Percentiles rank a stretch among this genome's conserved stretches.
Evolutionary conservation across 164 flowering plant genomes (phyloP).

Genomic region (Nymphaea colorata): DNA sequence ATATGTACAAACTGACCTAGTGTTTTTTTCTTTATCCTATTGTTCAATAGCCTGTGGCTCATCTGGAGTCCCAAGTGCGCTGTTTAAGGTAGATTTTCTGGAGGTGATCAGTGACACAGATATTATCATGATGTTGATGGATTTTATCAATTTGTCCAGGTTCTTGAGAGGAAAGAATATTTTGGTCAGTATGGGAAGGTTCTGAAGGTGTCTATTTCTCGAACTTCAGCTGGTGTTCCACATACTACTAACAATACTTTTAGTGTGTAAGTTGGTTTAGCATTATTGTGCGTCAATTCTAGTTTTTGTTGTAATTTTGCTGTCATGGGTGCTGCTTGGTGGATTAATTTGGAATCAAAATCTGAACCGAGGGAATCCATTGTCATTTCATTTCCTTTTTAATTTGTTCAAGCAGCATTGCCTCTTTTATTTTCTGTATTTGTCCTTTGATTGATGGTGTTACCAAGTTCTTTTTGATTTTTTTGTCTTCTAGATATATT

Average conservation of each 20-base stretch:
- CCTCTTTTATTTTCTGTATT: no score
- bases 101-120: not conserved
- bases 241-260: conserved; percentile 70
- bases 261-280: conserved; percentile 74
- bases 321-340: no score
- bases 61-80: not conserved
- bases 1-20: conserved; percentile 2
- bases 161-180: conserved; percentile 76
- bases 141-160: conserved; percentile 32
- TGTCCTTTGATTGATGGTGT: no score
- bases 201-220: conserved; percentile 81
- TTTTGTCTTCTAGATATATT: conserved; percentile 57
- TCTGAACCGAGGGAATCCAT: not conserved
- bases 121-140: not conserved
- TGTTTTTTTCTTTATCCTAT: not conserved
- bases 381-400: not conserved
- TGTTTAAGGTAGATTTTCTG: not conserved
- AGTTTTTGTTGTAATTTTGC: not conserved
- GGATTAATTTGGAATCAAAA: not conserved
- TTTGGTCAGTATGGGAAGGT: conserved; percentile 98
- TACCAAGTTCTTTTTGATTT: not conserved
- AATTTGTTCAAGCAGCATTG: no score
- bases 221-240: conserved; percentile 81
- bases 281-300: not conserved
- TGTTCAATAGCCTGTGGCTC: not conserved